A percentile compares a stretch with the other conserved stretches of the same genome.
These are phyloP conservation scores for Sclerotinia glacialis DNA, from an alignment of 2,329 filamentous ascomycete species.

Conservation along the genomic window DNA sequence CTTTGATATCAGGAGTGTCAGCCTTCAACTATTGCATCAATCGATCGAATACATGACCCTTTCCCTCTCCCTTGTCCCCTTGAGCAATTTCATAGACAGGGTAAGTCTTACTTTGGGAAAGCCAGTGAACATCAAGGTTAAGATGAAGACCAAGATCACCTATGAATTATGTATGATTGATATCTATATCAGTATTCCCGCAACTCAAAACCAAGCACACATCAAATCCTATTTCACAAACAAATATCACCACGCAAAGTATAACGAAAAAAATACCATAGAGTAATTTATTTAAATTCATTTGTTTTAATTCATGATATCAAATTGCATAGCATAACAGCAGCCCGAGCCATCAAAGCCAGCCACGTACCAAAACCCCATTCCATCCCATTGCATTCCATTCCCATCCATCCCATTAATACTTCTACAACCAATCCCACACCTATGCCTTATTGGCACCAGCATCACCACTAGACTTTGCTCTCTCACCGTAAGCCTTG, in stretches of 20 bases:
- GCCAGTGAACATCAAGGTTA: no score
- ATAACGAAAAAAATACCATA: not conserved
- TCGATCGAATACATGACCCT: no score
- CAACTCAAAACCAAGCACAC: no score
- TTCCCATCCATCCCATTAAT: not conserved
- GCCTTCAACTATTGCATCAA: no score
- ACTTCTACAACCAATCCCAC: not conserved
- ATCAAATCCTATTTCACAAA: no score
- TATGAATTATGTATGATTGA: no score
- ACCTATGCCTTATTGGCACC: constrained; percentile 19
- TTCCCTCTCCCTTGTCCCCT: no score
- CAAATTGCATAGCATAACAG: not conserved
- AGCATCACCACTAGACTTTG: constrained; percentile 27
- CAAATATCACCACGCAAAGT: not conserved
- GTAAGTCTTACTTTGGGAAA: no score
- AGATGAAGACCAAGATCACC: no score
- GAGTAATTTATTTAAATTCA: not conserved
- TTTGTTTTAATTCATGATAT: not conserved
- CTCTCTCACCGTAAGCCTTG: constrained; percentile 52
- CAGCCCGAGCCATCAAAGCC: constrained; percentile 1
- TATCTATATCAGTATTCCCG: no score
- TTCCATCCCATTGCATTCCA: not conserved
- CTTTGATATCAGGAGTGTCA: no score
- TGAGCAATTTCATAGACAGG: no score
- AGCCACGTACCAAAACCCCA: not conserved